Percentiles rank a stretch among this genome's conserved stretches.
Evolutionary conservation across 2,329 filamentous ascomycete species (phyloP).

Genomic region (Cladosporium sp.): DNA sequence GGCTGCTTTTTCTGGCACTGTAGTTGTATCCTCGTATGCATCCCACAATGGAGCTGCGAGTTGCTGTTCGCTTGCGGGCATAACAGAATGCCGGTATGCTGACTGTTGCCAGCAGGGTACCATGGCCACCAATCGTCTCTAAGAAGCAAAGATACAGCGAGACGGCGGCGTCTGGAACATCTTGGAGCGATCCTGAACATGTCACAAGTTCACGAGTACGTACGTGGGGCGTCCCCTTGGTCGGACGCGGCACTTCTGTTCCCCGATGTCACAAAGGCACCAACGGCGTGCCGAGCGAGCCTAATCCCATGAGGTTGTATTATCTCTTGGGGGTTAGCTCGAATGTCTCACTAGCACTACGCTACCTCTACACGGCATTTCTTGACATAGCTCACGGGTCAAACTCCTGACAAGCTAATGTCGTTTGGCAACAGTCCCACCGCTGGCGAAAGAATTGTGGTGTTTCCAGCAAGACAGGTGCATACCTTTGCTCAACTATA

Average conservation of each 20-base stretch:
- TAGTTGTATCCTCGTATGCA: neutral
- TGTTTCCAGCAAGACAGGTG: too few relatives aligned
- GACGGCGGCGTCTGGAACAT: neutral
- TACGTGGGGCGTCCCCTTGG: conserved; percentile 1
- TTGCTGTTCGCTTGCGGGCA: neutral
- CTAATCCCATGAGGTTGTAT: neutral
- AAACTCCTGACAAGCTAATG: too few relatives aligned
- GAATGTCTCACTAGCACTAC: too few relatives aligned
- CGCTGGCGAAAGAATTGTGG: too few relatives aligned
- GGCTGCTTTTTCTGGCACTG: neutral
- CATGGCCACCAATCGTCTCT: neutral
- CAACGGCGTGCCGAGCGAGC: neutral
- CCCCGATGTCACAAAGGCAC: neutral
- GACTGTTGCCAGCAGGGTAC: neutral
- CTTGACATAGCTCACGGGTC: too few relatives aligned
- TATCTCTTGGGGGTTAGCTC: neutral
- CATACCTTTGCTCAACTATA: too few relatives aligned
- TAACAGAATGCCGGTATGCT: neutral
- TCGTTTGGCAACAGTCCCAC: too few relatives aligned
- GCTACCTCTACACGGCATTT: too few relatives aligned
- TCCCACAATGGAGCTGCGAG: neutral
- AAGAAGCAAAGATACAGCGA: neutral
- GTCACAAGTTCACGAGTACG: neutral
- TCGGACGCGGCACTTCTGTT: neutral
- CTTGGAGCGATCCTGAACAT: too few relatives aligned